Evolutionary conservation across 441 rosid genomes (phyloP), one percentile per base, ranked within the genome.

Genomic region (Melastoma candidum): DNA sequence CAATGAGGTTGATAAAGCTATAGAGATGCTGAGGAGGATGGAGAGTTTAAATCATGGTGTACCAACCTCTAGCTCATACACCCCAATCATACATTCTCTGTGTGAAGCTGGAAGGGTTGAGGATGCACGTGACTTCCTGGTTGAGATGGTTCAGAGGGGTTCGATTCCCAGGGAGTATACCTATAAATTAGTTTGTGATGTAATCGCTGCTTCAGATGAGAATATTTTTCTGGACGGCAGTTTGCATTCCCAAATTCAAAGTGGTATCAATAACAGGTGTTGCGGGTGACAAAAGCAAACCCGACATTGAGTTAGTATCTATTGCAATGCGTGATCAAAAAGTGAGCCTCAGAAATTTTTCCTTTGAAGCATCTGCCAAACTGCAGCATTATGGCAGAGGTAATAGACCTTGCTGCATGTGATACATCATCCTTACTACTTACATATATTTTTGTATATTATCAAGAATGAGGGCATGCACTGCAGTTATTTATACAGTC

Each of bases 21-120:
- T 87, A 4, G 88, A 84, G 60, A 87, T 84, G 83, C 66, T 84
- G 74, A 73, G 79, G 79, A 77, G 29, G 66, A 84, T 87, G 95
- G 81, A 78, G 64, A 56, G 68, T 57, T 70, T 75, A 80, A 74
- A 80, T 53, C 87, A 84, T 12, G 92, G 95, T 47, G 63, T 69
- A 46, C 73, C 92, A 11, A 68, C 81, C 48, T 69, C 73, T 0
- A 84, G 97, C 63, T 77, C 86, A 0, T 85, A 78, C 54, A 85
- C 90, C 22, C 84, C 93, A 0, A 56, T 87, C 12, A 78, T 90
- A 67, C 96, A 87, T 61, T 80, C 83, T 56, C 71, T 86, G 47
- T 81, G 90, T 60, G 97, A 86, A 72, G 74, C 69, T 1, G 81
- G 75, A 55, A 77, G 83, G 56, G 66, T 60, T 1, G 47, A 54